Evolutionary conservation across 1,139 yeast genomes (phyloP), one percentile per base, ranked within the genome.

Genomic region (Yamadazyma trypodendri): DNA sequence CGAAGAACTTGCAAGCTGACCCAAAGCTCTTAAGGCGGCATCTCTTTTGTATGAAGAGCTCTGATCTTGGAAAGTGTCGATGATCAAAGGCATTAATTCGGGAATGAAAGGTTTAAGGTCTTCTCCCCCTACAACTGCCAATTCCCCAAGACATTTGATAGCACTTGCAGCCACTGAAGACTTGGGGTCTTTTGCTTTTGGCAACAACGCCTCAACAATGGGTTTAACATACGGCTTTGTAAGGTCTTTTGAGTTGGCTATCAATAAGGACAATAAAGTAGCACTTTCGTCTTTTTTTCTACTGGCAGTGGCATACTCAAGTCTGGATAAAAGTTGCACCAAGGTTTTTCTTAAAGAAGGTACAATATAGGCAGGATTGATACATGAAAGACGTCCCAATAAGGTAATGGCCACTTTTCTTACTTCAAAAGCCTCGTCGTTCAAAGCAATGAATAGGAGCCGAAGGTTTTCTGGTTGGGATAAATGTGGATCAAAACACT

Each of bases 331-430:
- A 14, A 90, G 68, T 58, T 92, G 97, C 36, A 94, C 81, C 44
- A 94, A 65, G 0, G 94, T 81, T 54, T 88, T 90, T 49, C 98
- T 70, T 39, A 94, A 68, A 1, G 95, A 85, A 0, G 99, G 98
- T 20, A 90, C 92, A 45, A 92, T 88, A 58, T 88, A 90, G 0
- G 98, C 97, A 1, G 99, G 97, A 52, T 94, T 94, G 27, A 88
- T 83, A 4, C 79, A 67, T 0, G 96, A 84, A 15, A 94, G 63
- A 40, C 97, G 74, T 2, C 98, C 97, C 41, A 92, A 78, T 7
- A 90, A 75, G 33, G 74, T 73, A 31, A 90, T 78, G 0, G 96
- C 84, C n/a, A 79, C 84, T 51, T 84, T 80, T 36, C 96, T 75
- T 16, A 92, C 87, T 10, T 78, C 79, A 56, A 92, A 94, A 1